These are phyloP conservation scores for Erigeron philadelphicus DNA, from an alignment of 140 eudicot species.

Conservation along the genomic window DNA sequence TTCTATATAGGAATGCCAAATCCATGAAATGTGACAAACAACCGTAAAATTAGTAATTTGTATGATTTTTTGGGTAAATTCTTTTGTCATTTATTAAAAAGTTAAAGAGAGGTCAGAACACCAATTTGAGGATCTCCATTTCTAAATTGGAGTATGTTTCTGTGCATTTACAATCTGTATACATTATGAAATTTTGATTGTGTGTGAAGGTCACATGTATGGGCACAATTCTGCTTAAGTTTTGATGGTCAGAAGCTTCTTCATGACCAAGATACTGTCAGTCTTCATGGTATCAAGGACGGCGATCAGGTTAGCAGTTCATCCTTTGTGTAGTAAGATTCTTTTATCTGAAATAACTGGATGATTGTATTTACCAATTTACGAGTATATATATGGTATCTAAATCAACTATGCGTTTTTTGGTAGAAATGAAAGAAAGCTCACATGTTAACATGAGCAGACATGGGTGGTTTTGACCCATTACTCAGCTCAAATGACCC, in stretches of 20 bases:
- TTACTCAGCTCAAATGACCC: not conserved
- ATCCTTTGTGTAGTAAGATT: not conserved
- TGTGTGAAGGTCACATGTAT: slow-evolving; percentile 66
- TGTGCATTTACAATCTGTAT: slow-evolving; percentile 4
- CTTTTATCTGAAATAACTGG: too few species aligned
- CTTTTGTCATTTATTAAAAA: not conserved
- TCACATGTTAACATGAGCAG: not conserved
- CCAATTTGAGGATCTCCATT: not conserved
- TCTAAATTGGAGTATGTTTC: not conserved
- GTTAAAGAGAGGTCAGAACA: not conserved
- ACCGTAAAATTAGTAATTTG: too few species aligned
- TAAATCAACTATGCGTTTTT: too few species aligned
- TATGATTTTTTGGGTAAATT: not conserved
- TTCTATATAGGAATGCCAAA: too few species aligned
- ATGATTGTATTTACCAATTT: too few species aligned
- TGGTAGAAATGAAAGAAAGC: too few species aligned
- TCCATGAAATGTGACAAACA: too few species aligned
- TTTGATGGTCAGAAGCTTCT: slow-evolving; percentile 66
- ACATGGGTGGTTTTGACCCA: not conserved
- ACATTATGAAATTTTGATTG: not conserved
- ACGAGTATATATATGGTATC: too few species aligned
- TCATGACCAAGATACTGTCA: slow-evolving; percentile 37
- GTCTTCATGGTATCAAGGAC: slow-evolving; percentile 52
- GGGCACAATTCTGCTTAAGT: slow-evolving; percentile 85
- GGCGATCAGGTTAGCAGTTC: slow-evolving; percentile 67